Conservation (phyloP, 495 filamentous ascomycete species). For the Jackrogersella minutella region DNA sequence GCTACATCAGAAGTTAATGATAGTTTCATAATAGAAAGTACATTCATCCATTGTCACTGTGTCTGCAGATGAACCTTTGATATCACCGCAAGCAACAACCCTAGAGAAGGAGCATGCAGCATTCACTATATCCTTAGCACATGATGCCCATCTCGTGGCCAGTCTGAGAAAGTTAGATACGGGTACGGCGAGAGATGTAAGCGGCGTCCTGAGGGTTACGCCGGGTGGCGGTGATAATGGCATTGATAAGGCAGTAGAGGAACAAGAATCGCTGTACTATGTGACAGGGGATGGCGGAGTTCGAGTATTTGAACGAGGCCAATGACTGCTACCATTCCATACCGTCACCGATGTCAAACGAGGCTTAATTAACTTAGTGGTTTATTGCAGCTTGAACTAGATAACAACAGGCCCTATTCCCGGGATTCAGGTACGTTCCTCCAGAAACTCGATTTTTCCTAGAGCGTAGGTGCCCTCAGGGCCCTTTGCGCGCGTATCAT, state of each 20-base stretch:
- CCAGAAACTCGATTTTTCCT: no score
- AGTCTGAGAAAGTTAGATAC: constrained; percentile 80
- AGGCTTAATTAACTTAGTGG: no score
- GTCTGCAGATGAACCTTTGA: constrained; percentile 74
- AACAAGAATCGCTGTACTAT: constrained; percentile 82
- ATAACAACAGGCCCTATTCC: no score
- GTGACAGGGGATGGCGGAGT: constrained; percentile 80
- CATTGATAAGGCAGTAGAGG: constrained; percentile 50
- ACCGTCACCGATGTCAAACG: background rate
- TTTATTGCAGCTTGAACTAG: no score
- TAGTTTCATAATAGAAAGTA: constrained; percentile 50
- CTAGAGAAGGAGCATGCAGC: constrained; percentile 74
- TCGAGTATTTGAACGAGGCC: constrained; percentile 79
- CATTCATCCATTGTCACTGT: constrained; percentile 70
- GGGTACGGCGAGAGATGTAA: constrained; percentile 87
- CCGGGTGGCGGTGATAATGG: constrained; percentile 51
- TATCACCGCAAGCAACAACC: constrained; percentile 64
- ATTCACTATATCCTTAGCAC: constrained; percentile 73
- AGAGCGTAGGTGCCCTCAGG: background rate
- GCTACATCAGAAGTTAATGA: constrained; percentile 31
- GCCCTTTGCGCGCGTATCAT: background rate
- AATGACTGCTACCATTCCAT: constrained; percentile 32
- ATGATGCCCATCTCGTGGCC: constrained; percentile 73
- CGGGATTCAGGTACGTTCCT: no score
- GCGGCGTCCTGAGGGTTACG: constrained; percentile 84